Evolutionary conservation across 148 eudicot species (phyloP).

Genomic region (Suaeda aralocaspica): DNA sequence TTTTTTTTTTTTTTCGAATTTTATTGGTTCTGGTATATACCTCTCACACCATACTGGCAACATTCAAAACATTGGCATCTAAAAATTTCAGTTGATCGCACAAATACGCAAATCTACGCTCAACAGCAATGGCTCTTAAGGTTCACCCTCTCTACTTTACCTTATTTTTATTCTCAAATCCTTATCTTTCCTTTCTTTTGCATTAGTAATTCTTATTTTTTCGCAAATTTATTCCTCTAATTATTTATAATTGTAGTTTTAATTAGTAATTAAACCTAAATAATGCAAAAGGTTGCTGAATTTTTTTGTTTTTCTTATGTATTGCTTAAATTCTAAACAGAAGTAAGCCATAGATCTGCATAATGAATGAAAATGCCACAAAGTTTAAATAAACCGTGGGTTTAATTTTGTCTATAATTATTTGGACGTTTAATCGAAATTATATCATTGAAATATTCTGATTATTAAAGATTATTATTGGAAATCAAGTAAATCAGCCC

Average conservation of each 20-base stretch:
- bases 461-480: neutral
- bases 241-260: neutral
- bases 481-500: too few relatives aligned
- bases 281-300: neutral
- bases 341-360: neutral
- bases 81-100: neutral
- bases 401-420: neutral
- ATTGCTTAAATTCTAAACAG: too few relatives aligned
- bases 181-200: neutral
- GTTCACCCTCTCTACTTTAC: neutral
- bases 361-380: neutral
- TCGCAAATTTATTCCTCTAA: neutral
- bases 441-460: neutral
- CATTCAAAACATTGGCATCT: neutral
- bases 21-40: too few relatives aligned
- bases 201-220: neutral
- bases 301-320: neutral
- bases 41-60: neutral
- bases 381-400: neutral
- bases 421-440: neutral
- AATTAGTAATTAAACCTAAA: neutral
- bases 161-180: neutral
- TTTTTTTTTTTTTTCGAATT: too few relatives aligned
- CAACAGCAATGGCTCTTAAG: slow-evolving; percentile 22
- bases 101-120: neutral